phyloP scores from a whole-genome alignment of 2,329 filamentous ascomycete species.

The Epichloe uncinata region DNA sequence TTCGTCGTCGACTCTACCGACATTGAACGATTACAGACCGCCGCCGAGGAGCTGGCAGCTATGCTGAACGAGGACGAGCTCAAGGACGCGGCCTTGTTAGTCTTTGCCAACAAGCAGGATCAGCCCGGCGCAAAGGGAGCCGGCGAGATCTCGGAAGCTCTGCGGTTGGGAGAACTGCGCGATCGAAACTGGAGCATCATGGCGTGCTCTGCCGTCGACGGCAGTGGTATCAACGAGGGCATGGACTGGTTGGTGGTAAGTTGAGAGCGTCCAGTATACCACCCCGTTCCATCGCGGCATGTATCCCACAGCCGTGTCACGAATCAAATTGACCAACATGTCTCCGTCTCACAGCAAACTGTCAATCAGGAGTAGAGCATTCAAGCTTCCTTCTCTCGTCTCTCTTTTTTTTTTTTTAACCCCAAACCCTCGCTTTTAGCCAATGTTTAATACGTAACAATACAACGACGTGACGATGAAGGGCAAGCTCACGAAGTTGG shows the following conservation, averaged over 20 bases:
- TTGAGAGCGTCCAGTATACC: conserved; percentile 8
- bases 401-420: background rate
- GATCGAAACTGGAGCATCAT: conserved; percentile 99
- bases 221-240: conserved; percentile 84
- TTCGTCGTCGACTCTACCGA: conserved; percentile 98
- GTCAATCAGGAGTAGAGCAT: conserved; percentile 20
- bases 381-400: background rate
- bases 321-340: background rate
- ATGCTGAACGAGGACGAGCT: conserved; percentile 98
- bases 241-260: conserved; percentile 97
- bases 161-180: conserved; percentile 79
- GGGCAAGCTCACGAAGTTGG: conserved; percentile 7
- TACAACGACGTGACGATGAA: conserved; percentile 16
- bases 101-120: conserved; percentile 99
- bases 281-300: background rate
- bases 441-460: conserved; percentile 18
- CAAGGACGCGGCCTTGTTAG: conserved; percentile 78
- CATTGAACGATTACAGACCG: conserved; percentile 86
- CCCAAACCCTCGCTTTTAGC: background rate
- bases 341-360: conserved; percentile 20
- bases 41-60: conserved; percentile 78
- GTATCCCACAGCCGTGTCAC: background rate
- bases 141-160: conserved; percentile 87
- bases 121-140: conserved; percentile 93
- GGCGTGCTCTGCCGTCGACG: conserved; percentile 91